phyloP scores from a whole-genome alignment of 768 basidiomycete genomes.

The Lentinula boryana region DNA sequence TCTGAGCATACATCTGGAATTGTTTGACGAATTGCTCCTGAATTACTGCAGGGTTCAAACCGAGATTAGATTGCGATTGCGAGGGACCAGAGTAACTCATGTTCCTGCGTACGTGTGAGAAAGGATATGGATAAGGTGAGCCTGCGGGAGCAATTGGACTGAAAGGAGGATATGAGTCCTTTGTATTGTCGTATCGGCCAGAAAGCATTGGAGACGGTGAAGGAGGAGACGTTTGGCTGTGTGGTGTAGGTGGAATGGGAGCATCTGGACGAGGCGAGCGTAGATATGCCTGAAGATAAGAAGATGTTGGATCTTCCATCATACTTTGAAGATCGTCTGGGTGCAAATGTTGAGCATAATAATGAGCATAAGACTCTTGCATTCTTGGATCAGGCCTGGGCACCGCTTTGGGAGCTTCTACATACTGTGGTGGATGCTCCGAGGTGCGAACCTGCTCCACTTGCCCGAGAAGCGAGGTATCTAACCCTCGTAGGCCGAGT shows the following conservation, averaged over 20 bases:
- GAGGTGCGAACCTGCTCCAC: constrained; percentile 19
- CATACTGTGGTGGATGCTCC: constrained; percentile 24
- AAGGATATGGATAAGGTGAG: constrained; percentile 79
- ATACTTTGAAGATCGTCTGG: constrained; percentile 47
- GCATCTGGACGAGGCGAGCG: constrained; percentile 61
- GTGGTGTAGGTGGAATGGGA: constrained; percentile 76
- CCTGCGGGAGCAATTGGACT: constrained; percentile 56
- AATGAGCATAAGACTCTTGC: constrained; percentile 24
- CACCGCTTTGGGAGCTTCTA: constrained; percentile 17
- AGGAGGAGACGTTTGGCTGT: constrained; percentile 67
- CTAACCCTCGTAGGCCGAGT: constrained; percentile 53
- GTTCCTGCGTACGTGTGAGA: constrained; percentile 62
- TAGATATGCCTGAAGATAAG: constrained; percentile 56
- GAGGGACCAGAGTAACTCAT: constrained; percentile 27
- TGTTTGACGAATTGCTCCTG: constrained; percentile 70
- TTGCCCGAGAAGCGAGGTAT: constrained; percentile 49
- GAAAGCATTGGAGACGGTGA: constrained; percentile 65
- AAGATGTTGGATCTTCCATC: constrained; percentile 51
- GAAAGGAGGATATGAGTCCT: constrained; percentile 32
- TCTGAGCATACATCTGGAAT: constrained; percentile 76
- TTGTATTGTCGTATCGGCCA: constrained; percentile 34
- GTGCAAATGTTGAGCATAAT: constrained; percentile 33
- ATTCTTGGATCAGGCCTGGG: constrained; percentile 14
- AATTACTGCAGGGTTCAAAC: constrained; percentile 42
- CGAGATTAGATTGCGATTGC: constrained; percentile 21